A percentile compares a stretch with the other conserved stretches of the same genome.
phyloP scores from a whole-genome alignment of 306 rosid species.

The Arachis stenosperma region DNA sequence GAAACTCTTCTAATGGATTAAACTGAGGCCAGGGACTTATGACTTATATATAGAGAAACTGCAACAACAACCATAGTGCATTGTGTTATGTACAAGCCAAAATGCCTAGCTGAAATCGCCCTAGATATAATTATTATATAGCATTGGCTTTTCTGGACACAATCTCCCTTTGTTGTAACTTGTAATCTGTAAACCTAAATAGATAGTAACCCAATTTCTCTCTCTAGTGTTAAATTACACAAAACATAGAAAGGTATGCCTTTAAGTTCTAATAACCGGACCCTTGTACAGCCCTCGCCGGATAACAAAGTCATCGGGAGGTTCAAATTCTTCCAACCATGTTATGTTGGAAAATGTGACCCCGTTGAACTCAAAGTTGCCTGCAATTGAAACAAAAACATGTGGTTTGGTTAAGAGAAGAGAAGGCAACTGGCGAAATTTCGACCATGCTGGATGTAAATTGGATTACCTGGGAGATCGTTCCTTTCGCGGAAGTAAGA shows the following conservation, averaged over 20 bases:
- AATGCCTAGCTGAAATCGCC: constrained; percentile 53
- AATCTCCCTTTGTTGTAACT: constrained; percentile 44
- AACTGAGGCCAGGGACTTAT: constrained; percentile 45
- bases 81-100: constrained; percentile 72
- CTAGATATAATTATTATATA: constrained; percentile 49
- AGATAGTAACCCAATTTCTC: constrained; percentile 39
- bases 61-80: constrained; percentile 30
- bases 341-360: constrained; percentile 57
- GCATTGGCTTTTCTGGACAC: constrained; percentile 52
- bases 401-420: not conserved
- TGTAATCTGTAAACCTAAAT: constrained; percentile 40
- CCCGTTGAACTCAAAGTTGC: constrained; percentile 56
- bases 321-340: constrained; percentile 91
- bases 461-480: constrained; percentile 74
- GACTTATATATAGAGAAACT: constrained; percentile 29
- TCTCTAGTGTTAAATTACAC: constrained; percentile 31
- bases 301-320: constrained; percentile 83
- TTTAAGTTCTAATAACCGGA: constrained; percentile 85
- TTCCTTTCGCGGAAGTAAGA: constrained; percentile 71
- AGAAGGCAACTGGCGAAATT: constrained; percentile 18
- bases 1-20: constrained; percentile 43
- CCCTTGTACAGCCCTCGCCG: constrained; percentile 92
- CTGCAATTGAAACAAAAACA: constrained; percentile 45
- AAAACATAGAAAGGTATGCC: constrained; percentile 39
- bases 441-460: constrained; percentile 1